A percentile compares a stretch with the other conserved stretches of the same genome.
These are phyloP conservation scores for Coemansia biformis DNA, from an alignment of 192 early-diverging fungal genomes.

Conservation along the genomic window DNA sequence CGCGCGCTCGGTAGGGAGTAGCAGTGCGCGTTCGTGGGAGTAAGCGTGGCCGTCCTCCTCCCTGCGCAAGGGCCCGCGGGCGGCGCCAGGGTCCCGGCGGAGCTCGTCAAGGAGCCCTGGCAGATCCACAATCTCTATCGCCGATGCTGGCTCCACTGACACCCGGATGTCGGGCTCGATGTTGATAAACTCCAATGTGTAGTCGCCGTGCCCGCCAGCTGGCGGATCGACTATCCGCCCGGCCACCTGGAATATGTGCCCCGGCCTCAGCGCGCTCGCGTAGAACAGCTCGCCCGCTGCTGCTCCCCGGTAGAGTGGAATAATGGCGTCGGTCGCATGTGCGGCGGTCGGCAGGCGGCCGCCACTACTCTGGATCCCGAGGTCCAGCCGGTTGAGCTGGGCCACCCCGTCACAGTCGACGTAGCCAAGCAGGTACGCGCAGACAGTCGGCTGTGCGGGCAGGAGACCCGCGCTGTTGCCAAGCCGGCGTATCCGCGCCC, in stretches of 20 bases:
- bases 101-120: constrained; percentile 21
- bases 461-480: neutral
- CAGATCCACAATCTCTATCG: constrained; percentile 13
- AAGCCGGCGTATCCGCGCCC: constrained; percentile 27
- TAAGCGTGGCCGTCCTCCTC: constrained; percentile 3
- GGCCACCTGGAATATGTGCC: constrained; percentile 16
- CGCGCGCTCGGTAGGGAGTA: constrained; percentile 13
- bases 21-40: constrained; percentile 2
- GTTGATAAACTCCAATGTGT: constrained; percentile 19
- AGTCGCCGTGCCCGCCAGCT: neutral
- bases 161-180: constrained; percentile 8
- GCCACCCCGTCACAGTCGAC: constrained; percentile 26
- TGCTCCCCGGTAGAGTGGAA: constrained; percentile 27
- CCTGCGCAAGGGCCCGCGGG: constrained; percentile 14
- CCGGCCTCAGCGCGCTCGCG: constrained; percentile 10
- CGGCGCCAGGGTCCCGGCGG: constrained; percentile 4
- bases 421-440: constrained; percentile 38
- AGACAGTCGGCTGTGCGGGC: constrained; percentile 4
- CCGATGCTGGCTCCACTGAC: constrained; percentile 6
- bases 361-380: constrained; percentile 13
- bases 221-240: constrained; percentile 7
- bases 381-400: constrained; percentile 40
- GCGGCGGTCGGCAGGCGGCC: constrained; percentile 29
- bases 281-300: constrained; percentile 25
- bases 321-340: constrained; percentile 16